phyloP scores from a whole-genome alignment of 1,139 yeast species.

The Magnusiomyces paraingens region DNA sequence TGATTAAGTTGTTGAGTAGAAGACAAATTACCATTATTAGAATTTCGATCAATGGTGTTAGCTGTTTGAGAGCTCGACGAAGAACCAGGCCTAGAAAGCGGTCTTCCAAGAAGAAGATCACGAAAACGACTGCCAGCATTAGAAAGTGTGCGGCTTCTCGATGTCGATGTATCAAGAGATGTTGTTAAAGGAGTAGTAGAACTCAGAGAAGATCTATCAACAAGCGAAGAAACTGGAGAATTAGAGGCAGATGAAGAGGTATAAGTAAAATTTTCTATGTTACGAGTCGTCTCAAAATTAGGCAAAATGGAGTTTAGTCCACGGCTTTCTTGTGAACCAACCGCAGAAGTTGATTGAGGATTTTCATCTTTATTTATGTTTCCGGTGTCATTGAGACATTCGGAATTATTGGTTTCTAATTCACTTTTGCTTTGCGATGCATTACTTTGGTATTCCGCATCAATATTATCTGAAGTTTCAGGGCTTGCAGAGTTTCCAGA shows the following conservation, averaged over 20 bases:
- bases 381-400: too few species aligned
- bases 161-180: background rate
- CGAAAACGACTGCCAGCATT: background rate
- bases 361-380: too few species aligned
- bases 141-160: background rate
- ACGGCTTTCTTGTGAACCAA: too few species aligned
- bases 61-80: background rate
- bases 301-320: too few species aligned
- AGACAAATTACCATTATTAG: too few species aligned
- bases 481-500: background rate
- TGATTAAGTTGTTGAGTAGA: too few species aligned
- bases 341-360: too few species aligned
- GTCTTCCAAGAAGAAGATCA: background rate
- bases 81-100: background rate
- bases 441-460: too few species aligned
- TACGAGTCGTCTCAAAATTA: background rate
- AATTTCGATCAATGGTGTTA: background rate
- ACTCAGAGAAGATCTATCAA: background rate
- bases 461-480: background rate
- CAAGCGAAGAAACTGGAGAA: background rate
- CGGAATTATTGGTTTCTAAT: too few species aligned
- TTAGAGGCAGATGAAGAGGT: background rate
- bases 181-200: background rate
- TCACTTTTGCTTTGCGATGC: too few species aligned
- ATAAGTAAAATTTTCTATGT: background rate